Evolutionary conservation across 2,329 filamentous ascomycete species (phyloP).

Genomic region (Alternaria tenuissima): DNA sequence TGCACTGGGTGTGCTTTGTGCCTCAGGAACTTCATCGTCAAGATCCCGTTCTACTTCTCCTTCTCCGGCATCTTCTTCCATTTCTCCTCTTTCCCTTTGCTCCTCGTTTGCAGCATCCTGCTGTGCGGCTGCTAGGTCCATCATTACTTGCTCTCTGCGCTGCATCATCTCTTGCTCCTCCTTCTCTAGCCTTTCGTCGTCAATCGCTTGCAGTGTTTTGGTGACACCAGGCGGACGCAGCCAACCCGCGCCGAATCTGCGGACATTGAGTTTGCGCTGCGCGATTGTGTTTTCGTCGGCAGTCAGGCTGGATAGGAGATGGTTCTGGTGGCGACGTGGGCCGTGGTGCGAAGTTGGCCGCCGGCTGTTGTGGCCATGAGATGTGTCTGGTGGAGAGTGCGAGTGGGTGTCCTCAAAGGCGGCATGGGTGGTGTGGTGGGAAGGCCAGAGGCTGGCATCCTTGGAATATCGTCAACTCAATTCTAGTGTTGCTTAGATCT

Average conservation of each 20-base stretch:
- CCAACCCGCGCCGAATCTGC: constrained; percentile 89
- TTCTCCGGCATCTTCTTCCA: constrained; percentile 42
- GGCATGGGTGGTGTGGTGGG: constrained; percentile 29
- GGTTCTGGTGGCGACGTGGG: constrained; percentile 21
- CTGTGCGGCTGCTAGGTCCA: constrained; percentile 71
- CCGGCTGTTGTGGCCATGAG: constrained; percentile 25
- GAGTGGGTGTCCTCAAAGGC: constrained; percentile 29
- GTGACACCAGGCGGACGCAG: constrained; percentile 85
- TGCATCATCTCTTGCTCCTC: constrained; percentile 83
- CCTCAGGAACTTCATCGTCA: constrained; percentile 52
- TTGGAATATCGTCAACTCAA: constrained; percentile 17
- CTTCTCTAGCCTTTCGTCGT: constrained; percentile 87
- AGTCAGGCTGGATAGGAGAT: constrained; percentile 71
- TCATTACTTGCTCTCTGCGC: constrained; percentile 72
- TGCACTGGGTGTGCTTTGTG: constrained; percentile 40
- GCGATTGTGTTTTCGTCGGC: constrained; percentile 80
- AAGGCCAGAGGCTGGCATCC: constrained; percentile 46
- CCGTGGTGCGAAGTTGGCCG: constrained; percentile 30
- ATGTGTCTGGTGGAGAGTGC: constrained; percentile 28
- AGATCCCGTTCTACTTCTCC: constrained; percentile 46
- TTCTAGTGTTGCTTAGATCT: not conserved
- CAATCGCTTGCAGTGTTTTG: constrained; percentile 89
- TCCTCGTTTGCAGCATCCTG: constrained; percentile 56
- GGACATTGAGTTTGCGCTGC: constrained; percentile 80
- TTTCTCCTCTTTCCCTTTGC: constrained; percentile 54